A percentile compares a stretch with the other conserved stretches of the same genome.
Evolutionary conservation across 202 grass and related monocot species (phyloP).

Genomic region (Setaria italica): DNA sequence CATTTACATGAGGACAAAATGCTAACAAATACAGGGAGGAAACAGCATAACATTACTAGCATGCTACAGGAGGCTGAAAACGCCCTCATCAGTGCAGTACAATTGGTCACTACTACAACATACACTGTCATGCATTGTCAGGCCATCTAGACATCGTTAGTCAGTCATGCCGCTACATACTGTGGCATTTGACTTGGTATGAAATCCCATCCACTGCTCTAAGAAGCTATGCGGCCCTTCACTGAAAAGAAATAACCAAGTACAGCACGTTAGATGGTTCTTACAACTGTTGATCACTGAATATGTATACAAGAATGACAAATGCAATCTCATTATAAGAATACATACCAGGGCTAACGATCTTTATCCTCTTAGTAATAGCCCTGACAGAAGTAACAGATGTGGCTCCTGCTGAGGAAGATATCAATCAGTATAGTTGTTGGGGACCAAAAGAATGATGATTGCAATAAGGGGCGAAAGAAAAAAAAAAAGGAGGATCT

Average conservation of each 20-base stretch:
- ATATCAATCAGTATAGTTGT: conserved; percentile 29
- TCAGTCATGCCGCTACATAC: conserved; percentile 17
- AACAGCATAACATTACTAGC: conserved; percentile 1
- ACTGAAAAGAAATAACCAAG: conserved; percentile 59
- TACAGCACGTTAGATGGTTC: conserved; percentile 16
- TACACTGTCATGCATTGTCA: conserved; percentile 6
- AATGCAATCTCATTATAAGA: conserved; percentile 3
- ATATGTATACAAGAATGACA: not conserved
- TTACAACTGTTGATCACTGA: not conserved
- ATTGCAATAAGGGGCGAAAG: not conserved
- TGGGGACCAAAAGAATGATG: not conserved
- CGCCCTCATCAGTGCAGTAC: not conserved
- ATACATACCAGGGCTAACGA: conserved; percentile 79
- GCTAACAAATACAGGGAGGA: conserved; percentile 1
- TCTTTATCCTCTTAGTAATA: conserved; percentile 82
- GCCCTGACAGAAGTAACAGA: conserved; percentile 69
- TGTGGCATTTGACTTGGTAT: conserved; percentile 7
- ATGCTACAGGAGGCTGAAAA: conserved; percentile 18
- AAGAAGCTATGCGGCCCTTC: conserved; percentile 50
- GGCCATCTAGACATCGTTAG: conserved; percentile 47
- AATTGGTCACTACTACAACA: conserved; percentile 15
- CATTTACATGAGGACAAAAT: conserved; percentile 38
- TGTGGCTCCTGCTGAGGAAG: conserved; percentile 48
- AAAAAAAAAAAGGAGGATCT: conserved; percentile 20
- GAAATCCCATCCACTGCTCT: conserved; percentile 27